Base-by-base conservation (phyloP, 495 filamentous ascomycete genomes). In the Penicillium angulare region DNA sequence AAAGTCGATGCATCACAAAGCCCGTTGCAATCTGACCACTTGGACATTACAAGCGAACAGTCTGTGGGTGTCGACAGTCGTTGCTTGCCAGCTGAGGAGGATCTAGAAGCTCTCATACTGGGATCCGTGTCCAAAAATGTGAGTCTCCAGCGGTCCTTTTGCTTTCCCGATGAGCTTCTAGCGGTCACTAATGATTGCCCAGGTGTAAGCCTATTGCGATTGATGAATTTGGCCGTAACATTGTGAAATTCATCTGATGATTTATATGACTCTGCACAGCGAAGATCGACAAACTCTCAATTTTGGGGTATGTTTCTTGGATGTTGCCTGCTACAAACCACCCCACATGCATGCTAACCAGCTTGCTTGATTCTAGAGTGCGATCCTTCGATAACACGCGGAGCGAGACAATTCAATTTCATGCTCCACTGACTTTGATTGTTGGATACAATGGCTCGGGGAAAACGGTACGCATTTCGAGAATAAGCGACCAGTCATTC, bases 381-480 rank as follows among this genome's bases (percentile, higher is more conserved):
- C 90, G 93, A 52, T 97, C 92, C 46, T 98, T 98, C 69, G 88
- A 89, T 69, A 87, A 88, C 59, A 77, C 73, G 20, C 73, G 78
- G 43, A 83, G 76, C 47, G 85, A 96, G 72, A 86, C 80, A n/a
- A 96, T 98, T 21, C 79, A 87, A 47, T 97, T 98, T 66, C 78
- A 90, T 45, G 86, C 88, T 6, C 93, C 93, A 13, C 76, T 98
- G 26, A 98, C 93, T 7, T 78, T 98, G 43, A 97, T 98, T 54
- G 93, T 98, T 45, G 93, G 93, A 35, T 88, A 88, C 60, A 98
- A 98, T 77, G 93, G 93, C 48, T 96, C 92, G 7, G 93, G 95
- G 35, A 98, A 98, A 73, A 98, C 93, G 38, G 81, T 83, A 69
- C 17, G 73, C 59, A 15, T 12, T 15, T 26, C 32, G n/a, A 29